Percentiles rank a stretch among this genome's conserved stretches.
Conservation (phyloP, 2,329 filamentous ascomycete species). For the Beauveria caledonica region DNA sequence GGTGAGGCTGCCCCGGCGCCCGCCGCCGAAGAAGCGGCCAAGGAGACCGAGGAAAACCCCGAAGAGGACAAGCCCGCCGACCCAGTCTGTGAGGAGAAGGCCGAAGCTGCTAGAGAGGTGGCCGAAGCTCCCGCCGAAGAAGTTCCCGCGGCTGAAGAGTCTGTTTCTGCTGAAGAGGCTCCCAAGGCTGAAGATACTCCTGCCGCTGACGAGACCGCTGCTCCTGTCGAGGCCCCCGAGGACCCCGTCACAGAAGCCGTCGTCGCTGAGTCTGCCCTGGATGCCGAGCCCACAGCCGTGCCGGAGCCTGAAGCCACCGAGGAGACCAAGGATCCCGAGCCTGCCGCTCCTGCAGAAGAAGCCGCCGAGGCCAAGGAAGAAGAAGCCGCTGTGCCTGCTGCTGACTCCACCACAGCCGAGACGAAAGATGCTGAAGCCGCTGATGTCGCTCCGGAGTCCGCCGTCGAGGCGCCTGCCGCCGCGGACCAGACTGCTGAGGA, state of each 20-base stretch:
- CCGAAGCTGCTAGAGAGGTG: not conserved
- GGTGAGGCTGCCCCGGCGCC: not conserved
- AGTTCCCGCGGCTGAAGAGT: slow-evolving; percentile 8
- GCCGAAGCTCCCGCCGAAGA: not conserved
- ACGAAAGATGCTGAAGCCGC: not conserved
- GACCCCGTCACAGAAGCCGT: not conserved
- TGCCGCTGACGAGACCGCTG: not conserved
- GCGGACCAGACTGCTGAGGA: not conserved
- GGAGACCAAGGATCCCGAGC: not conserved
- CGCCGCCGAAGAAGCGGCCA: not conserved
- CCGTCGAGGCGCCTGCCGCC: not conserved
- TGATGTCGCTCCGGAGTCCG: not conserved
- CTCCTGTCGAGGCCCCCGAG: not conserved
- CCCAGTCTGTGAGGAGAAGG: not conserved
- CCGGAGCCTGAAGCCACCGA: not conserved
- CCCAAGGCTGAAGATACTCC: not conserved
- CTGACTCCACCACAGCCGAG: not conserved
- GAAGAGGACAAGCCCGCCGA: not conserved
- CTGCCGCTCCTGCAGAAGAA: not conserved
- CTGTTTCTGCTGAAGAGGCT: not conserved
- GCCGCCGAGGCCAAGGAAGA: not conserved
- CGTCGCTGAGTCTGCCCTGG: not conserved
- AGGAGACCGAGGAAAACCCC: not conserved
- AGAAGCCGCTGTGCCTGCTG: not conserved
- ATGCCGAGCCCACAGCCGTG: not conserved